A percentile compares a stretch with the other conserved stretches of the same genome.
phyloP scores from a whole-genome alignment of 2,329 filamentous ascomycete genomes.

The Talaromyces sp. region DNA sequence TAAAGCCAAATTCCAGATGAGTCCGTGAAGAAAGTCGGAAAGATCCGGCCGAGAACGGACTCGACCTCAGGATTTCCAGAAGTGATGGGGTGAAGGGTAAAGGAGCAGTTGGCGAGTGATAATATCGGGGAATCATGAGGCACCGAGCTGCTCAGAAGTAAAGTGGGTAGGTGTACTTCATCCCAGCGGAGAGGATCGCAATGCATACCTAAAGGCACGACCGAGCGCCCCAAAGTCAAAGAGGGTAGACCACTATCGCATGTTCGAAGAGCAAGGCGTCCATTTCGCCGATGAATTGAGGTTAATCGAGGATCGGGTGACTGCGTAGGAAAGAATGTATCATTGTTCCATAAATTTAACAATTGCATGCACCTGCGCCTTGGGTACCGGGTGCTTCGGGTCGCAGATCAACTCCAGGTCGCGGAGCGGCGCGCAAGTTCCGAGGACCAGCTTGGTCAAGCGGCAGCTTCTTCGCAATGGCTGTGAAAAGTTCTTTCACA shows the following conservation, averaged over 20 bases:
- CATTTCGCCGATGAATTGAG: background rate
- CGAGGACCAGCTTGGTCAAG: conserved; percentile 94
- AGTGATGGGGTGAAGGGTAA: conserved; percentile 3
- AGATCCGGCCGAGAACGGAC: conserved; percentile 16
- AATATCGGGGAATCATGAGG: conserved; percentile 23
- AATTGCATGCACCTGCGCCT: conserved; percentile 64
- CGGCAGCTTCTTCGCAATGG: conserved; percentile 95
- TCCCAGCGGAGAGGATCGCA: conserved; percentile 8
- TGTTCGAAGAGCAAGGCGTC: background rate
- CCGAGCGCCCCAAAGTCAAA: conserved; percentile 12
- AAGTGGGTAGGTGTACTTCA: conserved; percentile 15
- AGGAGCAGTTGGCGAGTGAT: conserved; percentile 11
- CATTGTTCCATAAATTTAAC: conserved; percentile 46
- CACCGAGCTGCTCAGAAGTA: conserved; percentile 20
- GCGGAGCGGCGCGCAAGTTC: conserved; percentile 69
- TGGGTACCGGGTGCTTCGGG: conserved; percentile 64
- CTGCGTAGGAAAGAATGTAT: background rate
- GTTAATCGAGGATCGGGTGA: background rate
- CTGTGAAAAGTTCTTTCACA: conserved; percentile 92
- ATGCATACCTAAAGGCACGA: conserved; percentile 1
- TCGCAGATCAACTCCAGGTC: conserved; percentile 68
- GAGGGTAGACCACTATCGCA: conserved; percentile 6
- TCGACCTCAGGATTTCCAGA: conserved; percentile 7
- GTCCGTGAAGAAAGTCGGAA: conserved; percentile 21
- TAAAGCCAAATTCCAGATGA: conserved; percentile 34